Base-by-base conservation (phyloP, 768 basidiomycete species). In the Leucocoprinus birnbaumii region DNA sequence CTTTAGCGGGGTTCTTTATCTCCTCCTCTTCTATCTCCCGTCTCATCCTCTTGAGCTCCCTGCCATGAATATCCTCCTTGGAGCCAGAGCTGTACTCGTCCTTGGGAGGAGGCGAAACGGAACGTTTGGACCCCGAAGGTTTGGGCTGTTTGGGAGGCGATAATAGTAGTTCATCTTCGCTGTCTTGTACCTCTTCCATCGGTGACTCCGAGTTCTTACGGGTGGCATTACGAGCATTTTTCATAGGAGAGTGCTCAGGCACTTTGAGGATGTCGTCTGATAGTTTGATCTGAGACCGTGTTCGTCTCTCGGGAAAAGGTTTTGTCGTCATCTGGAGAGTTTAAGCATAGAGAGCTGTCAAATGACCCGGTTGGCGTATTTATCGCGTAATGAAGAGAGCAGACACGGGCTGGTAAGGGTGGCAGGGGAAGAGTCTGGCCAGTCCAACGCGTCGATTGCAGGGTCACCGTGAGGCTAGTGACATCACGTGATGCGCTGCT, bases 271-370 rank as follows among this genome's bases (percentile, higher is more conserved):
- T 67, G 21, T 70, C 64, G 65, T 83, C 74, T 24, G 79, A 70
- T 24, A 80, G 65, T 25, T 71, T 69, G 58, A 79, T 68, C 62
- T 82, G 81, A 44, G 82, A 85, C 62, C 83, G 74, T 16, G 80
- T 83, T 43, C 54, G 40, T 43, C 54, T 34, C 27, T 49, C 54
- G 22, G 27, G 48, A 24, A 44, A 43, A 3, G 31, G 47, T 11
- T 48, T 55, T 4, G 35, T 48, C 13, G 46, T 48, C 53, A 48
- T 55, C 43, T 34, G 16, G 21, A 25, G n/a, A 27, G 42, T 25
- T 7, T 18, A 25, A 7, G 38, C 53, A 55, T 55, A 41, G 34
- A 40, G 13, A 5, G 1, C 43, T 22, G 35, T n/a, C 6, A 24
- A 6, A 16, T 19, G 19, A 1, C 16, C 27, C 18, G 13, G 19